Base-by-base conservation (phyloP, 495 filamentous ascomycete genomes). In the Penicillium manginii region DNA sequence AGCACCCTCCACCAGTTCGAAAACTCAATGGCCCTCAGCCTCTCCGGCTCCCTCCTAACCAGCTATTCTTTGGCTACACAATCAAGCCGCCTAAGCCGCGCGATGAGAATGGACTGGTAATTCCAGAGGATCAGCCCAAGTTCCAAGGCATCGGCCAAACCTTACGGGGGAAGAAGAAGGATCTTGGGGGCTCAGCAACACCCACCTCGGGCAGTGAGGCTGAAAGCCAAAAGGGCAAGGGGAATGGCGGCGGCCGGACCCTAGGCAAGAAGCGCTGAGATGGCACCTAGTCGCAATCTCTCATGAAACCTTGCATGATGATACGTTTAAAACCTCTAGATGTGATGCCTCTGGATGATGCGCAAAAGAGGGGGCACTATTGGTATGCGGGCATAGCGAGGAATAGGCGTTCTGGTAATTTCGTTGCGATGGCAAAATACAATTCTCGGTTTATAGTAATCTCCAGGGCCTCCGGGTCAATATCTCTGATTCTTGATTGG, bases 1-100 rank as follows among this genome's bases (percentile, higher is more conserved):
- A 79, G 51, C 71, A 78, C 48, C 77, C 76, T 19, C 72, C 78
- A 6, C 69, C 75, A 0, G 58, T 60, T 0, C 73, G 85, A 39
- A 74, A 83, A 47, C 87, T 76, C 17, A 93, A 94, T 65, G 88
- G 93, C 3, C 93, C 93, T 0, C 89, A 93, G 66, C 94, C 94
- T 2, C 80, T 98, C 9, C 84, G 94, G 19, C 74, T 98, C 50
- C 86, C 91, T 2, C 89, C 88, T 0, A 93, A 93, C 55, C 93
- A 97, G 67, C 78, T 98, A 7, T 98, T 98, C 78, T 94, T 98
- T 61, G 94, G 94, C 11, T 98, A 98, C 65, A 86, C 94, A 58
- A 82, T 97, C 70, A 93, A 88, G 66, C 92, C 92, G 0, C 82
- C 93, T 18, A 91, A 89, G 78, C 91, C 91, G 42, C 87, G 87